phyloP scores from a whole-genome alignment of 306 rosid genomes.

The Vigna radiata region DNA sequence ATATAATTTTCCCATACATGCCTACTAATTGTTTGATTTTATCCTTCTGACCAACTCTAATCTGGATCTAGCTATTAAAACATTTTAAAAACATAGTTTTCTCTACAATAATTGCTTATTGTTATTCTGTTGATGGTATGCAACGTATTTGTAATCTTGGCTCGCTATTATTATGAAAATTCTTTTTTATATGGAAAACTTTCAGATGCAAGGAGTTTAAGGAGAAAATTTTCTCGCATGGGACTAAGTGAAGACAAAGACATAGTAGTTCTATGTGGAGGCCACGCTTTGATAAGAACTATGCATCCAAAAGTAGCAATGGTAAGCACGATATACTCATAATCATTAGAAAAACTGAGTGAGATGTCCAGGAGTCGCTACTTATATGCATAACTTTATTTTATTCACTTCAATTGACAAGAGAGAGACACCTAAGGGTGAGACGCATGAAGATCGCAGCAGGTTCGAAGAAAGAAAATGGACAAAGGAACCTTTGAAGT shows the following conservation, averaged over 20 bases:
- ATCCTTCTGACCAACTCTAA: background rate
- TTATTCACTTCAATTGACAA: slow-evolving; percentile 21
- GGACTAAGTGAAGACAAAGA: slow-evolving; percentile 61
- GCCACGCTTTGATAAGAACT: slow-evolving; percentile 66
- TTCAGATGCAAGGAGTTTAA: slow-evolving; percentile 66
- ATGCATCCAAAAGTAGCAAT: background rate
- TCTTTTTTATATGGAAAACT: background rate
- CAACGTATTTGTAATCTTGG: background rate
- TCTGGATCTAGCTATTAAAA: background rate
- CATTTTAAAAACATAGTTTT: background rate
- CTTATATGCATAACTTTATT: background rate
- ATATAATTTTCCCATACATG: background rate
- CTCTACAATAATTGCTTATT: background rate
- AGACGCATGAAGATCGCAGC: background rate
- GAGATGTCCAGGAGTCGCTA: background rate
- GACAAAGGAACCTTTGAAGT: slow-evolving; percentile 46
- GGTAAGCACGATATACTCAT: background rate
- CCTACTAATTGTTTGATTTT: background rate
- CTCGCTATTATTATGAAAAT: background rate
- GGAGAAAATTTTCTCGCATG: slow-evolving; percentile 62
- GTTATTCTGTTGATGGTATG: background rate
- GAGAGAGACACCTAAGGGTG: background rate
- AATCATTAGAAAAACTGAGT: slow-evolving; percentile 37
- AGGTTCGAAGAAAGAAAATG: background rate
- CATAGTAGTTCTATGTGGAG: slow-evolving; percentile 80